Percentiles rank a stretch among this genome's conserved stretches.
Conservation (phyloP, 2,329 filamentous ascomycete species). For the Phyllosticta capitalensis region DNA sequence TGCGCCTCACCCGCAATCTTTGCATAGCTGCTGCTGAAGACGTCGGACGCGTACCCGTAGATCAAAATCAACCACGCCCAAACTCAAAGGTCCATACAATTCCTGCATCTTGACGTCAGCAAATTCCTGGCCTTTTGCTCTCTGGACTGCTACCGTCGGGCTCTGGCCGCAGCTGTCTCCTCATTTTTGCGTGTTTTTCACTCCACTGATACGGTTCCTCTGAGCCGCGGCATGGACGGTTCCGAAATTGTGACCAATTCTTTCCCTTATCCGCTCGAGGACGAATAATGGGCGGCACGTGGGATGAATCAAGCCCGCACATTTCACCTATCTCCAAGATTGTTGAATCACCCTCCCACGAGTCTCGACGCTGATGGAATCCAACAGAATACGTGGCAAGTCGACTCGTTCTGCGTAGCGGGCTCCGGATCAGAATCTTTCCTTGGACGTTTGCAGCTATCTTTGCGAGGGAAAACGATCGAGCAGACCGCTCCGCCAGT, state of each 20-base stretch:
- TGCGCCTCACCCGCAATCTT: background rate
- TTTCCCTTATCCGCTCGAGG: background rate
- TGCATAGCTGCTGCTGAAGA: background rate
- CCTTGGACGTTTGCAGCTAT: background rate
- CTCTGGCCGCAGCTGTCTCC: background rate
- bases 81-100: background rate
- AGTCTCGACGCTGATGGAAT: background rate
- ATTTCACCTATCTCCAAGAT: background rate
- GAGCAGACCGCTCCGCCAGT: background rate
- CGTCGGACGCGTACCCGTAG: background rate
- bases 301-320: background rate
- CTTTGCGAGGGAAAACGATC: background rate
- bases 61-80: background rate
- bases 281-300: background rate
- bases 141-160: background rate
- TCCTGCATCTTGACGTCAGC: background rate
- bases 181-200: background rate
- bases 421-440: too few relatives aligned
- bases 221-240: background rate
- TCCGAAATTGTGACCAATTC: background rate
- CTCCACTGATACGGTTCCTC: background rate
- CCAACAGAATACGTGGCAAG: background rate
- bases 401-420: background rate
- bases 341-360: background rate
- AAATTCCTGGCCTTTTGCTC: background rate